Conservation (phyloP, 73 alveolate genomes). For the Durusdinium trenchii region DNA sequence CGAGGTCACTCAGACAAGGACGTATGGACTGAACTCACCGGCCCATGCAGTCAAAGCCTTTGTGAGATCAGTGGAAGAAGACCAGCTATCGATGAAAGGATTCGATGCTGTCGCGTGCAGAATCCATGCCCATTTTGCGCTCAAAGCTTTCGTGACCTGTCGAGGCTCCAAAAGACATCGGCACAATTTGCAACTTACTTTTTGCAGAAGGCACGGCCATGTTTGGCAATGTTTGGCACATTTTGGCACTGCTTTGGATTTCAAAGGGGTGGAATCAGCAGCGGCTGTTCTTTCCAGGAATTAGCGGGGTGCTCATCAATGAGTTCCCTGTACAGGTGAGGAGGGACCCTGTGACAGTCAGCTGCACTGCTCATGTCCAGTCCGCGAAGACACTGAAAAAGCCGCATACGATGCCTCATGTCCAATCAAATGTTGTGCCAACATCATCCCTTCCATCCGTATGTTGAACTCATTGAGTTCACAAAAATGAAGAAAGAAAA, state of each 20-base stretch:
- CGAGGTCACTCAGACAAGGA: no score
- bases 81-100: not conserved
- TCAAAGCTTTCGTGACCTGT: not conserved
- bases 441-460: no score
- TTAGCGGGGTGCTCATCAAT: slow-evolving; percentile 73
- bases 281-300: not conserved
- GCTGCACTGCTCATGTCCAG: not conserved
- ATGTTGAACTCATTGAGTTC: no score
- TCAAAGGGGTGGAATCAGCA: not conserved
- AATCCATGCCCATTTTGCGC: not conserved
- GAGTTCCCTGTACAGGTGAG: slow-evolving; percentile 84
- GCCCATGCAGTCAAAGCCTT: not conserved
- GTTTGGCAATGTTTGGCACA: not conserved
- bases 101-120: no score
- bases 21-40: no score
- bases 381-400: no score
- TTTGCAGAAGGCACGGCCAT: slow-evolving; percentile 68
- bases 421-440: no score
- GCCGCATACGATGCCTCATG: no score
- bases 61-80: not conserved
- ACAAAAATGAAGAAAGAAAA: no score
- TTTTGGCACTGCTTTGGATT: not conserved
- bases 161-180: slow-evolving; percentile 74
- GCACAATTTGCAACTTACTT: slow-evolving; percentile 63
- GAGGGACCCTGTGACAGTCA: not conserved